Base-by-base conservation (phyloP, 2,329 filamentous ascomycete species). In the Geosmithia morbida region DNA sequence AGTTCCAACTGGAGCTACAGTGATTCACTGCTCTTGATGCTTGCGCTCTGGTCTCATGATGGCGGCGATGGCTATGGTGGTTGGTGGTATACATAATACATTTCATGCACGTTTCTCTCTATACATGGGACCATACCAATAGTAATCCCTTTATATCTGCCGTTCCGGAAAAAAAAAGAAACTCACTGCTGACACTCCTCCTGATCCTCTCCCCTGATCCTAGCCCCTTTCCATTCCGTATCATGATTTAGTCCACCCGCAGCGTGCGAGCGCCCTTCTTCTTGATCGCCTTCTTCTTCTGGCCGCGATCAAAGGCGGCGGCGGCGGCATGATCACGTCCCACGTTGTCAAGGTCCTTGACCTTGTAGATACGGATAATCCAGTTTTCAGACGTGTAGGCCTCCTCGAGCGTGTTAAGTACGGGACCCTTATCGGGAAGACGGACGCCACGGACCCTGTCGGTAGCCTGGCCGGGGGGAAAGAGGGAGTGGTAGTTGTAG, bases 331-430 rank as follows among this genome's bases (percentile, higher is more conserved):
- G 90, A 58, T 95, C 87, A 62, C 92, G 81, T 48, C 88, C 90
- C 54, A 98, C 74, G 64, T 97, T 97, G 70, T 98, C 92, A 50
- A 96, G 81, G 58, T 95, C 89, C 73, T 98, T 98, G 69, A 98
- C 92, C 76, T 98, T 98, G 77, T 96, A 98, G 61, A 98, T 96
- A 53, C 92, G 79, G 62, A 98, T 97, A 65, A 98, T 98, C 92
- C 92, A 98, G 76, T 98, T 98, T 74, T 98, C 92, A 60, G 87
- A 95, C 48, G 94, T 98, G 65, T 94, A 98, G 10, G 92, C 92
- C 69, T 98, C 92, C 63, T 98, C 92, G 44, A 98, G 68, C 4
- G 84, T 92, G 66, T 84, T 87, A 50, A 98, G 81, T 51, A 85
- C 77, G 8, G 92, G 92, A 1, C 87, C 83, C 55, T 88, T 75